A percentile compares a stretch with the other conserved stretches of the same genome.
Conservation (phyloP, 257 asterid genomes). For the Ligustrum vulgare region DNA sequence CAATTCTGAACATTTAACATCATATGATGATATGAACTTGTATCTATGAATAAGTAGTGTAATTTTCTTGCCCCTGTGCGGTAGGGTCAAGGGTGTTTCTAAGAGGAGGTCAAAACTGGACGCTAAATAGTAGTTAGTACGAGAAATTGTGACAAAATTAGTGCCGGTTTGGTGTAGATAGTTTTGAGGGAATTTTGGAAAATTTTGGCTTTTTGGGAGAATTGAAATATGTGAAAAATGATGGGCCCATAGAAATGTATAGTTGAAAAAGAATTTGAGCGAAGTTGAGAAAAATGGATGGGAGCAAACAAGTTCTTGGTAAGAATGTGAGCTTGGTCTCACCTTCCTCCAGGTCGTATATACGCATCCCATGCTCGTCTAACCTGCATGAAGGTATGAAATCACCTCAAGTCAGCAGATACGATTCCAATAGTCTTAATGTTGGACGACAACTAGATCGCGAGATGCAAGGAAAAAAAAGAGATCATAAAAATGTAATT, state of each 20-base stretch:
- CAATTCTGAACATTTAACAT: neutral
- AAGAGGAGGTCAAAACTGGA: neutral
- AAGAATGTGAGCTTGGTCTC: conserved; percentile 9
- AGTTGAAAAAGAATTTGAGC: too few species aligned
- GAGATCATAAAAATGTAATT: neutral
- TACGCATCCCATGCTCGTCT: conserved; percentile 95
- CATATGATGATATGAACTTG: neutral
- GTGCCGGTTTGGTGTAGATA: too few species aligned
- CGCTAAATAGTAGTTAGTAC: too few species aligned
- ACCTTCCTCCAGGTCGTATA: conserved; percentile 95
- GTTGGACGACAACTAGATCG: conserved; percentile 3
- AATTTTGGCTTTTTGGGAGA: too few species aligned
- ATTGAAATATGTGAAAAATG: too few species aligned
- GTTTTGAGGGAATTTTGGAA: too few species aligned
- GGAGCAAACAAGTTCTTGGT: too few species aligned
- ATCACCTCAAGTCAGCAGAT: conserved; percentile 19
- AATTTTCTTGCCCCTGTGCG: neutral
- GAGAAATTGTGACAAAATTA: too few species aligned
- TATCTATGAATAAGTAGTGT: neutral
- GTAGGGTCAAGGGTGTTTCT: neutral
- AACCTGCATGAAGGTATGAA: conserved; percentile 52
- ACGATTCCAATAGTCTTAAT: neutral
- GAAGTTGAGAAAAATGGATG: too few species aligned
- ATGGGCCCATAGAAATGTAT: too few species aligned
- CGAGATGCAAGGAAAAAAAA: conserved; percentile 2